phyloP scores from a whole-genome alignment of 768 basidiomycete genomes.

The Pleurotus ostreatus region DNA sequence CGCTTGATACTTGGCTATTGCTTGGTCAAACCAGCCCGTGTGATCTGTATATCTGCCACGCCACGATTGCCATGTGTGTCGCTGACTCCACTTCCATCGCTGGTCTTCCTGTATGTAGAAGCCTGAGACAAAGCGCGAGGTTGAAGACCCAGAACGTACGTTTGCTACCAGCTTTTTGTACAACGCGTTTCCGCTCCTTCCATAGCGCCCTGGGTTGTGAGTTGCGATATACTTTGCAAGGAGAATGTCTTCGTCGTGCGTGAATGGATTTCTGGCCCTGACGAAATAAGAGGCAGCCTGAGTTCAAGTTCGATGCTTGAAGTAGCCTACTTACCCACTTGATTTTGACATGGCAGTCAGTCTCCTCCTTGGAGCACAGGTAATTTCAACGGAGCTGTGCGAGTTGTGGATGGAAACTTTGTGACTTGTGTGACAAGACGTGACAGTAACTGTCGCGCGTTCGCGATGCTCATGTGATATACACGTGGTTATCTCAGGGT shows the following conservation, averaged over 20 bases:
- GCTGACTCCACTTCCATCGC: slow-evolving; percentile 48
- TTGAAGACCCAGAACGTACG: slow-evolving; percentile 28
- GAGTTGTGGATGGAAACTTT: too few relatives aligned
- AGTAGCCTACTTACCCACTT: too few relatives aligned
- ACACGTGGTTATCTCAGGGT: too few relatives aligned
- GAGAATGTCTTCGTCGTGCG: slow-evolving; percentile 34
- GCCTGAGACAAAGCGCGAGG: neutral
- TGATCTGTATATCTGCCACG: slow-evolving; percentile 55
- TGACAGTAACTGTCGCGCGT: too few relatives aligned
- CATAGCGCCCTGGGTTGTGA: slow-evolving; percentile 33
- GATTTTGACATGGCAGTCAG: too few relatives aligned
- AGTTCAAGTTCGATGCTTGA: too few relatives aligned
- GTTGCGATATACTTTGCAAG: slow-evolving; percentile 47
- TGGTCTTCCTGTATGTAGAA: slow-evolving; percentile 25
- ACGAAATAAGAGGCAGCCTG: too few relatives aligned
- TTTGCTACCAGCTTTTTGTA: slow-evolving; percentile 41
- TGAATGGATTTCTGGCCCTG: slow-evolving; percentile 19
- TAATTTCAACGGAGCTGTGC: too few relatives aligned
- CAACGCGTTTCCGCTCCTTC: slow-evolving; percentile 43
- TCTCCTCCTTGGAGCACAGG: too few relatives aligned
- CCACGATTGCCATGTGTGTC: slow-evolving; percentile 62
- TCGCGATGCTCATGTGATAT: too few relatives aligned
- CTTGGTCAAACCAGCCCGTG: slow-evolving; percentile 31
- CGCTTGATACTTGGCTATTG: slow-evolving; percentile 36
- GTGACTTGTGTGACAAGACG: too few relatives aligned